These are phyloP conservation scores for Corylus americana DNA, from an alignment of 306 rosid genomes.

Conservation along the genomic window DNA sequence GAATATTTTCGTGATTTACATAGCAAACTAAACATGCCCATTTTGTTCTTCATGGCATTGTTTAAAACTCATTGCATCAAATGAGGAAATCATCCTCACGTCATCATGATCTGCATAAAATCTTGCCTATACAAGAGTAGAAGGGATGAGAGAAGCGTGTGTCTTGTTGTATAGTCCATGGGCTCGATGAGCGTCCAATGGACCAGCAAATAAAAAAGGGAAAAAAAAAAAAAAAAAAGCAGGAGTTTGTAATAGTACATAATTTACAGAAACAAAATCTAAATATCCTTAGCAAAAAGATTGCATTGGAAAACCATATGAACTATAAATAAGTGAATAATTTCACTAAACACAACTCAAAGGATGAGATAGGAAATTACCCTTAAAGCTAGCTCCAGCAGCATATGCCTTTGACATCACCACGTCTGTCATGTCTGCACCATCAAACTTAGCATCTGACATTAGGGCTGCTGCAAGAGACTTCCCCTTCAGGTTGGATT, in stretches of 20 bases:
- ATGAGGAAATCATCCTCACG: neutral
- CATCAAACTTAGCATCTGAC: slow-evolving; percentile 96
- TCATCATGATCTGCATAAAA: neutral
- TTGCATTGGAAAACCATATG: slow-evolving; percentile 1
- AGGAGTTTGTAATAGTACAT: neutral
- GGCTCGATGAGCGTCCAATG: neutral
- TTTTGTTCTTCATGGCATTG: neutral
- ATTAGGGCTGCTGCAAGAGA: slow-evolving; percentile 91
- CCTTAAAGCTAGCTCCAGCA: slow-evolving; percentile 84
- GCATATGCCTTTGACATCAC: slow-evolving; percentile 98
- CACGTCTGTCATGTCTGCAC: slow-evolving; percentile 96
- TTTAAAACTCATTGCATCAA: neutral
- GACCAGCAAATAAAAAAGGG: neutral
- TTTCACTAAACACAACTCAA: slow-evolving; percentile 7
- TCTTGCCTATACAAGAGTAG: neutral
- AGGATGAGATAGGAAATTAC: slow-evolving; percentile 38
- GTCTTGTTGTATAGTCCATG: neutral
- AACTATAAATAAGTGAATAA: neutral
- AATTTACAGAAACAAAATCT: neutral
- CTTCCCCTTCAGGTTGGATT: slow-evolving; percentile 80
- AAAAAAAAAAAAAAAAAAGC: no score
- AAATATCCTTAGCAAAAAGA: neutral
- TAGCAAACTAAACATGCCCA: no score
- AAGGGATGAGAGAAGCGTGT: neutral
- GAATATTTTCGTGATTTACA: no score